Percentiles rank a stretch among this genome's conserved stretches.
phyloP scores from a whole-genome alignment of 1,139 yeast genomes.

The Suhomyces bokatorum region DNA sequence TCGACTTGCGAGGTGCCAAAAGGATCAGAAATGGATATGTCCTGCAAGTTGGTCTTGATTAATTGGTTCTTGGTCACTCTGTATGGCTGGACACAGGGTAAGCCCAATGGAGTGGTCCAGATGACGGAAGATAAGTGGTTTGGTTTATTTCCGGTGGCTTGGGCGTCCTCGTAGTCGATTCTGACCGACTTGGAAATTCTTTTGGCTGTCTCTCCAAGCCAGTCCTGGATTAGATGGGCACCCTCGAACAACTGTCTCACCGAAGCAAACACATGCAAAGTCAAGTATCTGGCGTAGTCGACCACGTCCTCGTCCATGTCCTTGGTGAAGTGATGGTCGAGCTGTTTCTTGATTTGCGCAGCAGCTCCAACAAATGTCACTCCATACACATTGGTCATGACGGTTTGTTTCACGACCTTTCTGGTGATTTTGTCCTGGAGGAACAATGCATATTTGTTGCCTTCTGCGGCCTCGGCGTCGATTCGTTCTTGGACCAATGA shows the following conservation, averaged over 20 bases:
- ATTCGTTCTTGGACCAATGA: conserved; percentile 64
- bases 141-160: conserved; percentile 40
- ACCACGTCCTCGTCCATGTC: conserved; percentile 43
- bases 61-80: conserved; percentile 64
- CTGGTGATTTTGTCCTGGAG: conserved; percentile 69
- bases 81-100: conserved; percentile 96
- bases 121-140: conserved; percentile 83
- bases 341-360: conserved; percentile 76
- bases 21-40: conserved; percentile 81
- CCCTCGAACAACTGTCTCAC: conserved; percentile 85
- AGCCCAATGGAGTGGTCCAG: conserved; percentile 95
- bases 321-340: conserved; percentile 45
- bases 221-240: conserved; percentile 94
- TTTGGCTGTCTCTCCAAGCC: conserved; percentile 88
- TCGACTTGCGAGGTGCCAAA: conserved; percentile 80
- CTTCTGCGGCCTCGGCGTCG: conserved; percentile 59
- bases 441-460: conserved; percentile 51
- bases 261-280: conserved; percentile 77
- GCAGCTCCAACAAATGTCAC: conserved; percentile 95
- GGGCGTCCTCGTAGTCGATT: conserved; percentile 49
- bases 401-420: conserved; percentile 93
- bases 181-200: conserved; percentile 78
- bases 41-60: conserved; percentile 78
- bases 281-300: conserved; percentile 64
- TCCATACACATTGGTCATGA: conserved; percentile 98